Evolutionary conservation across 352 stramenopile species (phyloP).

Genomic region (Peronosclerospora sorghi): DNA sequence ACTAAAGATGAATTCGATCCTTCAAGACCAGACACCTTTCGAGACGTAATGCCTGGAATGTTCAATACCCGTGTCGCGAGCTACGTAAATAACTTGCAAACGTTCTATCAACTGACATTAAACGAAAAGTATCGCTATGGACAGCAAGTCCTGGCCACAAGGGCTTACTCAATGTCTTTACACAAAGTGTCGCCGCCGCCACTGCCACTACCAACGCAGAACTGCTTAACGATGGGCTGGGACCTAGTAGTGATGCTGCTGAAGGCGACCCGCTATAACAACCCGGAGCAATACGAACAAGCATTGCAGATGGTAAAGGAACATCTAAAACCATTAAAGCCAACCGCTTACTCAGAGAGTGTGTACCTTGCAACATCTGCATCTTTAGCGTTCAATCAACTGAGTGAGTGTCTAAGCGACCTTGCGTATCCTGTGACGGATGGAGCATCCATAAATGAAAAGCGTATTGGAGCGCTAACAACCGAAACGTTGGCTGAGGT

Average conservation of each 20-base stretch:
- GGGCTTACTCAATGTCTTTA: slow-evolving; percentile 44
- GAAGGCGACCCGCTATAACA: slow-evolving; percentile 50
- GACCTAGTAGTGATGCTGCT: slow-evolving; percentile 66
- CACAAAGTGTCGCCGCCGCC: slow-evolving; percentile 60
- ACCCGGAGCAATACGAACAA: slow-evolving; percentile 51
- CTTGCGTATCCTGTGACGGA: slow-evolving; percentile 20
- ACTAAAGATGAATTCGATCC: slow-evolving; percentile 9
- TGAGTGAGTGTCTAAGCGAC: slow-evolving; percentile 57
- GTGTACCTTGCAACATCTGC: slow-evolving; percentile 76
- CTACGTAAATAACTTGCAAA: slow-evolving; percentile 68
- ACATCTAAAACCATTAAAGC: slow-evolving; percentile 56
- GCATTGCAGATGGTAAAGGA: slow-evolving; percentile 70
- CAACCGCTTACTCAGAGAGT: slow-evolving; percentile 68
- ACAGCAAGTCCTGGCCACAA: slow-evolving; percentile 44
- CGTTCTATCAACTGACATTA: slow-evolving; percentile 64
- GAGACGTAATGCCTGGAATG: slow-evolving; percentile 20
- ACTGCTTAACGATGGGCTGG: slow-evolving; percentile 77
- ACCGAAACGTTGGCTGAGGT: slow-evolving; percentile 72
- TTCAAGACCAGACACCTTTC: not conserved
- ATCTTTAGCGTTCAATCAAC: slow-evolving; percentile 53
- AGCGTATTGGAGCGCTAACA: slow-evolving; percentile 30
- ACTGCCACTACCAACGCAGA: slow-evolving; percentile 71
- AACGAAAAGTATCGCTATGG: slow-evolving; percentile 76
- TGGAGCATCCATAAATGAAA: slow-evolving; percentile 12
- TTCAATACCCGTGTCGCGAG: slow-evolving; percentile 60